Conservation (phyloP, 2,329 filamentous ascomycete genomes). For the Mariannaea sp. region DNA sequence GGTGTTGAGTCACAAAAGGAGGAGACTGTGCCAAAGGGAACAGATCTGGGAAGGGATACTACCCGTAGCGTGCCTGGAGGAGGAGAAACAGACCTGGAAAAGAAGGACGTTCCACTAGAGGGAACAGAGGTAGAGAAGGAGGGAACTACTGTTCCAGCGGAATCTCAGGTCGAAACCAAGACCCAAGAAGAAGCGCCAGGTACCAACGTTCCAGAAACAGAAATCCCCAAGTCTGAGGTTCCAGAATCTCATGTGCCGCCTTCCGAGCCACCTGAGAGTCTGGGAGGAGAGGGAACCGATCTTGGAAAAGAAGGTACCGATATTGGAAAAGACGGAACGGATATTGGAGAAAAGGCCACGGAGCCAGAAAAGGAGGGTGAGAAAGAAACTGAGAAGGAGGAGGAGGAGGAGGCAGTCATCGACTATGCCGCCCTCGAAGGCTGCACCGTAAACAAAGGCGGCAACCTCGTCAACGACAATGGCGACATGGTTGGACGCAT, state of each 20-base stretch:
- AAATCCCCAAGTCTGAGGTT: not conserved
- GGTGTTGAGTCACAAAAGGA: not conserved
- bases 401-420: slow-evolving; percentile 31
- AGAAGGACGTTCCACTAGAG: not conserved
- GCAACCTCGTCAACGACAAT: slow-evolving; percentile 60
- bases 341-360: slow-evolving; percentile 50
- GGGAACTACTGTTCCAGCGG: slow-evolving; percentile 9
- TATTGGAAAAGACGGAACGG: slow-evolving; percentile 43
- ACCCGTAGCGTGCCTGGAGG: too few species aligned
- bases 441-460: slow-evolving; percentile 62
- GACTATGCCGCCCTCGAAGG: slow-evolving; percentile 57
- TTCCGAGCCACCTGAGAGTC: slow-evolving; percentile 5
- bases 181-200: not conserved
- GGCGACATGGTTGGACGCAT: slow-evolving; percentile 64
- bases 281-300: slow-evolving; percentile 50
- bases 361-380: slow-evolving; percentile 16
- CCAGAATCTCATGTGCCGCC: slow-evolving; percentile 4
- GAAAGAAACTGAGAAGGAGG: slow-evolving; percentile 22
- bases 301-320: slow-evolving; percentile 14
- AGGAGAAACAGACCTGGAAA: not conserved
- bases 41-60: too few species aligned
- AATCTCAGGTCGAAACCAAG: slow-evolving; percentile 37
- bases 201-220: not conserved
- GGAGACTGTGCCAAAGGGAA: too few species aligned
- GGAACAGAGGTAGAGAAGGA: slow-evolving; percentile 38